Conservation (phyloP, 164 flowering plant genomes). For the Stephania yunnanensis region DNA sequence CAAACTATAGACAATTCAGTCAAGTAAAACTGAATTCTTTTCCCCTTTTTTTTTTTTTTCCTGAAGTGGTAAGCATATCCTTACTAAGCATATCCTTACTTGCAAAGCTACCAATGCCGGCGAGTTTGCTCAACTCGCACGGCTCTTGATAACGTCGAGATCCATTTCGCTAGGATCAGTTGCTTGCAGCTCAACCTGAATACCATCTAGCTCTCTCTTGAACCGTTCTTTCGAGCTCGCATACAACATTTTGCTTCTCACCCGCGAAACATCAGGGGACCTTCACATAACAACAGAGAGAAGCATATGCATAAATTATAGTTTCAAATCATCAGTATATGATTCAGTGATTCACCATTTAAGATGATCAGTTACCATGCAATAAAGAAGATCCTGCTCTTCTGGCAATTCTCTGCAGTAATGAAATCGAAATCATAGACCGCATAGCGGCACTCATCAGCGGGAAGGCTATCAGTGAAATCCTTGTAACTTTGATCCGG, state of each 20-base stretch:
- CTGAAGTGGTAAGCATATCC: background rate
- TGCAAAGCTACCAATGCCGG: background rate
- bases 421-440: constrained; percentile 29
- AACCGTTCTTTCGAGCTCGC: constrained; percentile 18
- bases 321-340: background rate
- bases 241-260: constrained; percentile 32
- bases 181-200: constrained; percentile 21
- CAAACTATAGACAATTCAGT: constrained; percentile 22
- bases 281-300: constrained; percentile 5
- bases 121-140: constrained; percentile 16
- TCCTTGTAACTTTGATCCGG: constrained; percentile 26
- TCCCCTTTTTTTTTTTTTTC: background rate
- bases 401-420: constrained; percentile 25
- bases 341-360: background rate
- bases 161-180: constrained; percentile 29
- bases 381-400: constrained; percentile 21
- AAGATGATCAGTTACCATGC: constrained; percentile 18
- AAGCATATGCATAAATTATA: background rate
- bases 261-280: constrained; percentile 27
- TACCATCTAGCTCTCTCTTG: constrained; percentile 20
- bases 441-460: constrained; percentile 27
- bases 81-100: background rate
- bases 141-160: constrained; percentile 27
- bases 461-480: constrained; percentile 24
- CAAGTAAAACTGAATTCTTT: constrained; percentile 10